A percentile compares a stretch with the other conserved stretches of the same genome.
phyloP scores from a whole-genome alignment of 495 filamentous ascomycete genomes.

The Penicillium soppii region DNA sequence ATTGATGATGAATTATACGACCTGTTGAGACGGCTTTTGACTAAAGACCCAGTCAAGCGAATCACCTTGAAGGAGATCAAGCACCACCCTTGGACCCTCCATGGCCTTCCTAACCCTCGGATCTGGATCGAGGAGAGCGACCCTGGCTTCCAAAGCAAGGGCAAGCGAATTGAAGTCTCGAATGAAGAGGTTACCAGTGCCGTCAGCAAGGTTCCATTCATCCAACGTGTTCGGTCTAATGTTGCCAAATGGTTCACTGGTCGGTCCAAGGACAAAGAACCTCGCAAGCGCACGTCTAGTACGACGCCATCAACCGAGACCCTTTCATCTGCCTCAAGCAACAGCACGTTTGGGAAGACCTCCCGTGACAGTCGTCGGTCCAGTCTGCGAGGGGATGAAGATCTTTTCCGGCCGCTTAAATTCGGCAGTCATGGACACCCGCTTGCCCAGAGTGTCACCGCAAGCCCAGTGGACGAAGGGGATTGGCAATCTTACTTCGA shows the following conservation, averaged over 20 bases:
- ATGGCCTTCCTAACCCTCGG: slow-evolving; percentile 70
- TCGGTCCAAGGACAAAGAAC: slow-evolving; percentile 54
- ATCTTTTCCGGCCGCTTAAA: slow-evolving; percentile 34
- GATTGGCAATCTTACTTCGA: slow-evolving; percentile 44
- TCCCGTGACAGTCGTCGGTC: slow-evolving; percentile 56
- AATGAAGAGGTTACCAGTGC: slow-evolving; percentile 85
- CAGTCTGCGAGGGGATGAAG: slow-evolving; percentile 73
- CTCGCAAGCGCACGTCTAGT: slow-evolving; percentile 44
- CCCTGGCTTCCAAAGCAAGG: slow-evolving; percentile 73
- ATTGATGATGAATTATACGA: slow-evolving; percentile 81
- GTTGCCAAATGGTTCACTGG: slow-evolving; percentile 61
- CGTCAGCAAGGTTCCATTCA: slow-evolving; percentile 82
- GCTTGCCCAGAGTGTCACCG: slow-evolving; percentile 77
- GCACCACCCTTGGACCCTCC: slow-evolving; percentile 91
- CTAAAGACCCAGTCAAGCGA: slow-evolving; percentile 82
- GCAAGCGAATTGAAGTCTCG: slow-evolving; percentile 89
- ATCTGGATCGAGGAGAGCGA: slow-evolving; percentile 94
- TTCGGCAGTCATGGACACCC: slow-evolving; percentile 62
- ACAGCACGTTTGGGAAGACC: slow-evolving; percentile 31
- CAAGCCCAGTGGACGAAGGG: slow-evolving; percentile 60
- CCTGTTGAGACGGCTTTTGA: slow-evolving; percentile 76
- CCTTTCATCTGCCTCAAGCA: slow-evolving; percentile 28
- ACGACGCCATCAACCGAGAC: slow-evolving; percentile 36
- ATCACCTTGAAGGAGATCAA: slow-evolving; percentile 93
- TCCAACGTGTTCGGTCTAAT: slow-evolving; percentile 63